Conservation (phyloP, 2,329 filamentous ascomycete species). For the Diaporthe capsici region DNA sequence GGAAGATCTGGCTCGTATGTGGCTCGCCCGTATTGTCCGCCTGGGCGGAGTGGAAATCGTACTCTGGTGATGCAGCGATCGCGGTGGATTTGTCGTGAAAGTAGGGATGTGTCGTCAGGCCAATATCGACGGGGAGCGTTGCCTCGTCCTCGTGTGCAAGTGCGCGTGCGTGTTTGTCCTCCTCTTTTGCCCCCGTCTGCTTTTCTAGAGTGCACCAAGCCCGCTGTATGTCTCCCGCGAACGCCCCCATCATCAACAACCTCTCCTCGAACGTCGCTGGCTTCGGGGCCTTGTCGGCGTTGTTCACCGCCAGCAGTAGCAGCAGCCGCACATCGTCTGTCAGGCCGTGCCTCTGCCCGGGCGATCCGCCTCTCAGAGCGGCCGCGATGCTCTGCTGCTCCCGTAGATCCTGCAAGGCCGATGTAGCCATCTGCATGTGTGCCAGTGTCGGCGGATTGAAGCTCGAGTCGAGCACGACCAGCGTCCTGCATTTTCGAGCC, state of each 20-base stretch:
- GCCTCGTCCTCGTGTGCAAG: not conserved
- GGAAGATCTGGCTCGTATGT: slow-evolving; percentile 71
- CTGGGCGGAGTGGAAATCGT: slow-evolving; percentile 45
- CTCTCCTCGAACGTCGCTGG: slow-evolving; percentile 78
- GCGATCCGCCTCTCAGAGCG: slow-evolving; percentile 26
- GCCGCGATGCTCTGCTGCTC: slow-evolving; percentile 18
- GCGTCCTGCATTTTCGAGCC: slow-evolving; percentile 48
- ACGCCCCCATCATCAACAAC: slow-evolving; percentile 78
- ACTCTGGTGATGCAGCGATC: slow-evolving; percentile 64
- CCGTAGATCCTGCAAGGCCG: slow-evolving; percentile 56
- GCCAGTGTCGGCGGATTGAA: slow-evolving; percentile 78
- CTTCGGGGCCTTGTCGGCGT: slow-evolving; percentile 76
- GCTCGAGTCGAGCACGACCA: slow-evolving; percentile 76
- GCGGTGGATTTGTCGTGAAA: slow-evolving; percentile 79
- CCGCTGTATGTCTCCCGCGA: slow-evolving; percentile 69
- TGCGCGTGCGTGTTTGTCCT: not conserved
- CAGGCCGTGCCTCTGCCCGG: not conserved
- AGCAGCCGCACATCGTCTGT: slow-evolving; percentile 59
- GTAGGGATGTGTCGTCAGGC: slow-evolving; percentile 78
- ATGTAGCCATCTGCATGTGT: slow-evolving; percentile 69
- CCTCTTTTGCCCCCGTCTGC: not conserved
- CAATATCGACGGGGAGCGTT: slow-evolving; percentile 70
- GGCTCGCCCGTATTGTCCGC: not conserved
- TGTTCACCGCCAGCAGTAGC: slow-evolving; percentile 73
- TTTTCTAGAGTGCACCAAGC: slow-evolving; percentile 37